Base-by-base conservation (phyloP, 23 red algal genomes). In the Gracilaria domingensis region DNA sequence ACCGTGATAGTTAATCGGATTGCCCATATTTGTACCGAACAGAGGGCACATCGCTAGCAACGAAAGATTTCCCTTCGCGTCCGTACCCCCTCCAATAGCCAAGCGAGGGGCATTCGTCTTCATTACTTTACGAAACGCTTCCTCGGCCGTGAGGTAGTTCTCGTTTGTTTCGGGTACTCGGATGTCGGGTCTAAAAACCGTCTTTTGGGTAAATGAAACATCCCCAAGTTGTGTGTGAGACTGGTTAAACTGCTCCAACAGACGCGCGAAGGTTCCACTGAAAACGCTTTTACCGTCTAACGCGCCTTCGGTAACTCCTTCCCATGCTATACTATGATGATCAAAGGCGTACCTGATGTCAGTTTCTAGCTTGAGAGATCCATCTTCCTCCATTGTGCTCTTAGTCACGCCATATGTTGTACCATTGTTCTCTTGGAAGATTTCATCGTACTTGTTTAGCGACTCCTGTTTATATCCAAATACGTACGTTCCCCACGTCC, bases 1-100 rank as follows among this genome's bases (percentile, higher is more conserved):
- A 12, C 82, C 82, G 34, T 85, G 82, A 71, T 85, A 85, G 60
- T 61, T 85, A 9, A 85, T 85, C 60, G 82, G 82, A 56, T 25
- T 21, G 24, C 82, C 60, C 82, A 85, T 60, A 14, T 71, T 71
- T n/a, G 64, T 48, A 23, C 5, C 39, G n/a, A 70, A 85, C 82
- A 85, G 35, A 20, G 82, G 60, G 13, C 82, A 59, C 59, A 72
- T 69, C 36, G 82, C 82, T 18, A 70, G 36, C 64, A 85, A 45
- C 24, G 64, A 69, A 13, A 71, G 12, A 53, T 85, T 66, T n/a
- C 82, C 82, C 8, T n/a, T n/a, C n/a, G n/a, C n/a, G n/a, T n/a
- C n/a, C n/a, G n/a, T n/a, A n/a, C n/a, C n/a, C n/a, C n/a, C n/a
- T n/a, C n/a, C n/a, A n/a, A n/a, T n/a, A n/a, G n/a, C n/a, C n/a